Percentiles rank a stretch among this genome's conserved stretches.
Conservation (phyloP, 1,139 yeast genomes). For the Magnusiomyces tetraspermus region DNA sequence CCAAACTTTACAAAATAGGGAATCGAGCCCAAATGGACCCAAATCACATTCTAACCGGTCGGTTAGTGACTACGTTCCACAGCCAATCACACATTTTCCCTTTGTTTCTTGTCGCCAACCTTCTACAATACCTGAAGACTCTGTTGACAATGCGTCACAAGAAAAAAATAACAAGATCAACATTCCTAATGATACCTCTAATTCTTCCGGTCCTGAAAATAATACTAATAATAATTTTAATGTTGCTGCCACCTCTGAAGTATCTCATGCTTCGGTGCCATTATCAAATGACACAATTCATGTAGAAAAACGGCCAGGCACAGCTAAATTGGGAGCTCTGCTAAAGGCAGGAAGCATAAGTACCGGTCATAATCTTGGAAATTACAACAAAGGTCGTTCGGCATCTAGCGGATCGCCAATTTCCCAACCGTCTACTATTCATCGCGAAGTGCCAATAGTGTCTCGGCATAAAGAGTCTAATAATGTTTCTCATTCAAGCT, state of each 20-base stretch:
- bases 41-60: slow-evolving; percentile 2
- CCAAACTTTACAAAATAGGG: too few species aligned
- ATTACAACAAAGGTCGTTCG: not conserved
- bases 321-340: too few species aligned
- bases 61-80: slow-evolving; percentile 14
- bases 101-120: slow-evolving; percentile 1
- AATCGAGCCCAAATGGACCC: too few species aligned
- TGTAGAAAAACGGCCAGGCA: not conserved
- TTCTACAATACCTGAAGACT: slow-evolving; percentile 1
- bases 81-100: slow-evolving; percentile 1
- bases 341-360: too few species aligned
- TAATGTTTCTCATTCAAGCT: too few species aligned
- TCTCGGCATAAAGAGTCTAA: not conserved
- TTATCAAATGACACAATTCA: not conserved
- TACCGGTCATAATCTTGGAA: not conserved
- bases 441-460: not conserved
- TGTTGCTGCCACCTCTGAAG: too few species aligned
- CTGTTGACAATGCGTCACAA: too few species aligned
- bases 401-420: slow-evolving; percentile 9
- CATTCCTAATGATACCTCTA: too few species aligned
- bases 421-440: not conserved
- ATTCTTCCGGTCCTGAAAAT: not conserved
- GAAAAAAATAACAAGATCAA: too few species aligned
- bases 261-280: not conserved
- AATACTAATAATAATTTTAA: too few species aligned